A percentile compares a stretch with the other conserved stretches of the same genome.
These are phyloP conservation scores for Scleromitrula shiraiana DNA, from an alignment of 2,329 filamentous ascomycete genomes.

Conservation along the genomic window DNA sequence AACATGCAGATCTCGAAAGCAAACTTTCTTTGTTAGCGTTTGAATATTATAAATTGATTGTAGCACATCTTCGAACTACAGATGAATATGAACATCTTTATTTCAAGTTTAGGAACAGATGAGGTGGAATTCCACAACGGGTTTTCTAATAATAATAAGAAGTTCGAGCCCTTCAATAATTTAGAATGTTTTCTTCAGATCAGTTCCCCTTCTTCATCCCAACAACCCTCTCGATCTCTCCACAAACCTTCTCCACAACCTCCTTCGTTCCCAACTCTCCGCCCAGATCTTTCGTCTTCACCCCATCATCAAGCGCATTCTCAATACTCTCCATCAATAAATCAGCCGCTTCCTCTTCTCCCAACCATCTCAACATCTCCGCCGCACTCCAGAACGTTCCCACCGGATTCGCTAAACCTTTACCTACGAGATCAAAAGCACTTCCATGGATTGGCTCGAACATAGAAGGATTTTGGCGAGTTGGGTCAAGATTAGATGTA, in stretches of 20 bases:
- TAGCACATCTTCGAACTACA: too few species aligned
- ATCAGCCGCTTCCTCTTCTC: constrained; percentile 42
- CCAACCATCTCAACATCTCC: constrained; percentile 51
- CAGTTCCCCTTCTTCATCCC: not conserved
- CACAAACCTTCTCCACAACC: constrained; percentile 22
- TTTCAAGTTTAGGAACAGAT: too few species aligned
- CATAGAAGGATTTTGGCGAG: constrained; percentile 45
- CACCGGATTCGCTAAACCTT: constrained; percentile 49
- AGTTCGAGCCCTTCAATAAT: too few species aligned
- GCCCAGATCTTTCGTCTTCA: constrained; percentile 47
- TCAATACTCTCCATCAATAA: constrained; percentile 45
- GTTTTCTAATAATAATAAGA: too few species aligned
- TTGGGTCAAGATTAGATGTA: constrained; percentile 59
- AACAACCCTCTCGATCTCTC: constrained; percentile 17
- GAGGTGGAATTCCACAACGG: too few species aligned
- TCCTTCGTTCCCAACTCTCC: constrained; percentile 29
- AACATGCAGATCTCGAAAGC: too few species aligned
- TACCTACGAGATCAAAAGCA: constrained; percentile 50
- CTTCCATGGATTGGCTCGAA: constrained; percentile 55
- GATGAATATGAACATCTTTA: too few species aligned
- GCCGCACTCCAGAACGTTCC: constrained; percentile 50
- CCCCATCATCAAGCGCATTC: constrained; percentile 41
- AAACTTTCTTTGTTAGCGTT: too few species aligned
- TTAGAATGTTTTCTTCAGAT: too few species aligned
- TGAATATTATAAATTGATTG: too few species aligned